Base-by-base conservation (phyloP, 1,139 yeast species). In the Geotrichum carabidarum region DNA sequence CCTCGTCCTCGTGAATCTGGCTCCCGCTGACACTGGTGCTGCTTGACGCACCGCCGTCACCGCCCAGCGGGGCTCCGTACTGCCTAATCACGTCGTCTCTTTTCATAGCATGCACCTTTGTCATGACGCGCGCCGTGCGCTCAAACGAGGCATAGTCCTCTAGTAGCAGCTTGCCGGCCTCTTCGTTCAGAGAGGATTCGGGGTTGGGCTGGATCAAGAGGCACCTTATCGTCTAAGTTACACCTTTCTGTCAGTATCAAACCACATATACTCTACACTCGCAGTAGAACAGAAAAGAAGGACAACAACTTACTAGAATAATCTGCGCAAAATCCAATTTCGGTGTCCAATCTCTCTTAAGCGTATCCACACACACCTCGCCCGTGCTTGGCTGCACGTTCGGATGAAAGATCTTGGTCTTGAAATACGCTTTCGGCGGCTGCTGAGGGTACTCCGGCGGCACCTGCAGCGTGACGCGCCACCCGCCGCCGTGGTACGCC, bases 351-450 rank as follows among this genome's bases (percentile, higher is more conserved):
- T 78, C 78, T 44, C 68, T 69, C 62, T 81, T 81, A 58, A 85
- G 71, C 11, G 89, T 84, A 67, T 87, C 94, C n/a, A 88, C 75
- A 68, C 96, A 88, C 3, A 86, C 84, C 60, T 84, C 90, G 0
- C 95, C 95, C 0, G 83, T 81, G n/a, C 67, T 62, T 49, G 81
- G 76, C 59, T 82, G 79, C 31, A 86, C 80, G 65, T 86, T 86
- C n/a, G 90, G 88, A 65, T 86, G 95, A 44, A 83, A 81, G 59
- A 85, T 82, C 15, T 78, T 78, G 22, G 73, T 65, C 14, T 67
- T 59, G 62, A 86, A 86, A 56, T 63, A 71, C 37, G 85, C 79
- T 35, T 62, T 64, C 1, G 95, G 95, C 1, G 95, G 90, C 11
- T 69, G 66, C 32, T 76, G 67, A 0, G 95, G 95, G 62, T 87